Evolutionary conservation across 2,329 filamentous ascomycete genomes (phyloP).

Genomic region (Colletotrichum sidae): DNA sequence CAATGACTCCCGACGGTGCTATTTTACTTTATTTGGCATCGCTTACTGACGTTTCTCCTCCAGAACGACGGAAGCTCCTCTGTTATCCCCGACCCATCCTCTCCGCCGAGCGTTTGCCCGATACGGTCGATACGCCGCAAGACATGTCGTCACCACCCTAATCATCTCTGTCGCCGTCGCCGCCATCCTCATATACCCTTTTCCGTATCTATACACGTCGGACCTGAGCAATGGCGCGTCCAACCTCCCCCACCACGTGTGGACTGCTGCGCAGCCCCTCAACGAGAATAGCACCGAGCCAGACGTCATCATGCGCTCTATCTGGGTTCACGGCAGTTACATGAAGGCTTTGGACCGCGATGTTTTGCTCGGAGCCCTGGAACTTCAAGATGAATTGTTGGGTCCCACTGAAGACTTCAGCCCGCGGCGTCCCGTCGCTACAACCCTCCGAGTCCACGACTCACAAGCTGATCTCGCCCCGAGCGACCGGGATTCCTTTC

Average conservation of each 20-base stretch:
- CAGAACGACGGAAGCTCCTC: conserved; percentile 80
- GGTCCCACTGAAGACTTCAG: conserved; percentile 69
- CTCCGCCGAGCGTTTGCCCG: conserved; percentile 73
- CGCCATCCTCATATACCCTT: conserved; percentile 77
- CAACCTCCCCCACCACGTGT: conserved; percentile 82
- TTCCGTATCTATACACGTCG: conserved; percentile 79
- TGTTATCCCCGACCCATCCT: conserved; percentile 72
- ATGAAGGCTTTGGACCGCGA: conserved; percentile 78
- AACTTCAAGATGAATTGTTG: conserved; percentile 77
- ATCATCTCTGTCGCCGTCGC: conserved; percentile 79
- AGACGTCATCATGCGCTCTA: conserved; percentile 84
- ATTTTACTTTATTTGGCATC: conserved; percentile 23
- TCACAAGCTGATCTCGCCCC: conserved; percentile 52
- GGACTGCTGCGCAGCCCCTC: conserved; percentile 79
- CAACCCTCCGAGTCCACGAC: conserved; percentile 43
- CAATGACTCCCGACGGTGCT: background rate
- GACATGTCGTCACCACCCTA: conserved; percentile 80
- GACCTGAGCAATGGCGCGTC: conserved; percentile 78
- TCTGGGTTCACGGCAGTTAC: conserved; percentile 85
- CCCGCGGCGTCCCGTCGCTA: conserved; percentile 49
- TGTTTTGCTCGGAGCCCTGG: conserved; percentile 74
- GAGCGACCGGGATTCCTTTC: conserved; percentile 64
- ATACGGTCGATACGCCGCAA: conserved; percentile 77
- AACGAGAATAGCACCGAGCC: conserved; percentile 63
- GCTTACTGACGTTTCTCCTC: conserved; percentile 27